These are phyloP conservation scores for Discostella stelligeroides DNA, from an alignment of 108 stramenopile species.

Conservation along the genomic window DNA sequence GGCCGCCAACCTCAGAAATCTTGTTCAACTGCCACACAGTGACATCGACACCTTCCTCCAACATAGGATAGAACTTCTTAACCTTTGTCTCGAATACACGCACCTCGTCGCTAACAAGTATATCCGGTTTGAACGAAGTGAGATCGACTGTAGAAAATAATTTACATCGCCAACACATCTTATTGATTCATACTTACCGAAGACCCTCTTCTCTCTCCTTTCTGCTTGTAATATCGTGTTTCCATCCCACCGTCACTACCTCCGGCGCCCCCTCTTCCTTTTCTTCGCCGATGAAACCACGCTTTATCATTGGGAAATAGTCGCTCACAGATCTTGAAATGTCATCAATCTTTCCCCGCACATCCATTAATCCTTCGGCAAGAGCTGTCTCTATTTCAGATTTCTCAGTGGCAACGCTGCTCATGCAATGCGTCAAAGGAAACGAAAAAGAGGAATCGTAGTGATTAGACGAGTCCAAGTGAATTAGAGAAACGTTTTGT, in stretches of 20 bases:
- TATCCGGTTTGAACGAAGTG: neutral
- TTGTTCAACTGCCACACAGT: constrained; percentile 88
- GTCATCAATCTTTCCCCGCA: constrained; percentile 32
- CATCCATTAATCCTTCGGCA: constrained; percentile 9
- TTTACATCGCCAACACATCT: neutral
- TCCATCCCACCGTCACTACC: constrained; percentile 81
- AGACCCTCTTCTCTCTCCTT: constrained; percentile 84
- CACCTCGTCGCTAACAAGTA: constrained; percentile 76
- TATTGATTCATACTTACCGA: constrained; percentile 46
- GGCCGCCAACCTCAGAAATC: constrained; percentile 57
- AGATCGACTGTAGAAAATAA: neutral
- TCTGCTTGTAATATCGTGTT: constrained; percentile 74
- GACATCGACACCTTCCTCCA: constrained; percentile 87
- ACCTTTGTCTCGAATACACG: constrained; percentile 76
- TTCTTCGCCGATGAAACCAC: constrained; percentile 67
- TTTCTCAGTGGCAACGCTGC: constrained; percentile 19
- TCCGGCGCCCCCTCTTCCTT: constrained; percentile 56
- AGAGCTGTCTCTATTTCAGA: constrained; percentile 4
- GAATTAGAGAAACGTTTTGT: constrained; percentile 14
- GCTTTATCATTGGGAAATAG: constrained; percentile 83
- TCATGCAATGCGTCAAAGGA: neutral
- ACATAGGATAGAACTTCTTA: constrained; percentile 62
- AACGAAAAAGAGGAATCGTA: neutral
- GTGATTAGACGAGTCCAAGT: constrained; percentile 4
- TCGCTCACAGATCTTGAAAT: constrained; percentile 52